A percentile compares a stretch with the other conserved stretches of the same genome.
These are phyloP conservation scores for Globisporangium mamillatum DNA, from an alignment of 352 stramenopile genomes.

Conservation along the genomic window DNA sequence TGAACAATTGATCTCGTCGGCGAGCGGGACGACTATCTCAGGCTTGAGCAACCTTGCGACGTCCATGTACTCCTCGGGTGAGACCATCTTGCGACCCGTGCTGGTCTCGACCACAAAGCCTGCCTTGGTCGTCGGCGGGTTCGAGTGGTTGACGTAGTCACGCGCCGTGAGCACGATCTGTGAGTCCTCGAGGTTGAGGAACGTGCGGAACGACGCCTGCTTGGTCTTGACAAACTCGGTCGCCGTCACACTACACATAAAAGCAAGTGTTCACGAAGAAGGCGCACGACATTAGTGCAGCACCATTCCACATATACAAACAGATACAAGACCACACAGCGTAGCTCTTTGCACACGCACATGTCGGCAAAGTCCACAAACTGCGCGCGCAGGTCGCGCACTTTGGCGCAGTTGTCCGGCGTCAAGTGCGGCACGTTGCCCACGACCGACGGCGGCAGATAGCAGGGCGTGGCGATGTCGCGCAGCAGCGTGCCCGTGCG, in stretches of 20 bases:
- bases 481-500: slow-evolving; percentile 32
- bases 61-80: slow-evolving; percentile 57
- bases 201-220: slow-evolving; percentile 38
- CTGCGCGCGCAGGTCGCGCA: slow-evolving; percentile 54
- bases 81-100: slow-evolving; percentile 44
- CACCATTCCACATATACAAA: slow-evolving; percentile 13
- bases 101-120: slow-evolving; percentile 60
- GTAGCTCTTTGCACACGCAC: slow-evolving; percentile 23
- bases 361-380: slow-evolving; percentile 73
- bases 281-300: background rate
- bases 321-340: slow-evolving; percentile 6
- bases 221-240: slow-evolving; percentile 36
- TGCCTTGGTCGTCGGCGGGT: slow-evolving; percentile 51
- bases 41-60: slow-evolving; percentile 43
- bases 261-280: background rate
- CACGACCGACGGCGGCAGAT: slow-evolving; percentile 59
- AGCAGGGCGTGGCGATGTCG: slow-evolving; percentile 57
- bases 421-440: slow-evolving; percentile 75
- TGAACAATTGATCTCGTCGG: slow-evolving; percentile 56
- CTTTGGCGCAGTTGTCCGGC: slow-evolving; percentile 66
- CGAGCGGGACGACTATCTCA: slow-evolving; percentile 60
- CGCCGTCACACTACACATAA: slow-evolving; percentile 25
- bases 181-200: slow-evolving; percentile 45
- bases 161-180: slow-evolving; percentile 63
- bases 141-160: slow-evolving; percentile 62